Conservation (phyloP, 345 rosid genomes). For the Rhodamnia argentea region DNA sequence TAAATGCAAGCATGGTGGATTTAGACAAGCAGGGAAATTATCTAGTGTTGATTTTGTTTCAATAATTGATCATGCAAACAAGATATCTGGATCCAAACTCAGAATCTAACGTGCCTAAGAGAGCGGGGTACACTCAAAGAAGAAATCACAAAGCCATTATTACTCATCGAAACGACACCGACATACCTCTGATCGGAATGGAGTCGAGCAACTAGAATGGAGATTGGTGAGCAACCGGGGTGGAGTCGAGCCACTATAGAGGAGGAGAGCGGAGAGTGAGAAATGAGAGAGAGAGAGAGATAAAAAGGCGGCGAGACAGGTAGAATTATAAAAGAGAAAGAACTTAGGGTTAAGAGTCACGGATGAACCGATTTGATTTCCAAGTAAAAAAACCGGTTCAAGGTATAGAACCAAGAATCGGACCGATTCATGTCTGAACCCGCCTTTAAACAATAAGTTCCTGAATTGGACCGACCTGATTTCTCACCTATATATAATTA, state of each 20-base stretch:
- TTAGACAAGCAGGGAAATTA: not conserved
- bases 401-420: not conserved
- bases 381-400: not conserved
- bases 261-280: not conserved
- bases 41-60: not conserved
- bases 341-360: not conserved
- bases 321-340: not conserved
- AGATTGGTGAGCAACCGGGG: not conserved
- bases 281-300: not conserved
- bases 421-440: not conserved
- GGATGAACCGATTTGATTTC: not conserved
- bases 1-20: not conserved
- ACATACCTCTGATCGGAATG: not conserved
- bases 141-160: not conserved
- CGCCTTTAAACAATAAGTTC: not conserved
- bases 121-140: not conserved
- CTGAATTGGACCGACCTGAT: accelerated
- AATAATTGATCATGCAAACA: not conserved
- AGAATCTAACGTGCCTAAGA: accelerated
- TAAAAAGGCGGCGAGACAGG: not conserved
- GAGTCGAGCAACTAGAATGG: not conserved
- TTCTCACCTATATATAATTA: not conserved
- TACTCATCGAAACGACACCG: not conserved
- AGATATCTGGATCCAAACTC: not conserved
- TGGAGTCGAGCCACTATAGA: not conserved